Conservation (phyloP, 164 flowering plant species). For the Vitis labrusca region DNA sequence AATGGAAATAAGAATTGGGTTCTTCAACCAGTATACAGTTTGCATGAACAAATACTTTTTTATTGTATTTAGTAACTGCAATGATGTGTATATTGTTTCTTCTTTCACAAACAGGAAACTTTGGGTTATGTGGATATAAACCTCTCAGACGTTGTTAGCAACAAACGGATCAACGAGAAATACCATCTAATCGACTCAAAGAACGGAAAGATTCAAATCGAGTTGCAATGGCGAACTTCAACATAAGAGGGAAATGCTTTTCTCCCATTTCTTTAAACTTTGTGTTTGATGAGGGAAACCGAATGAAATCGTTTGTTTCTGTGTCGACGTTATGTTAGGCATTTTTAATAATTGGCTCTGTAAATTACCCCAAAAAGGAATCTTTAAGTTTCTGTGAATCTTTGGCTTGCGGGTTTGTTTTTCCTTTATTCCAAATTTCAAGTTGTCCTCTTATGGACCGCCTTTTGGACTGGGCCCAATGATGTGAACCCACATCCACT, state of each 20-base stretch:
- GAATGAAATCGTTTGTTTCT: neutral
- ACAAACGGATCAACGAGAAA: constrained; percentile 81
- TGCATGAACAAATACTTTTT: neutral
- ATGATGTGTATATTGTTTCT: neutral
- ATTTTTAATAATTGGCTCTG: too few relatives aligned
- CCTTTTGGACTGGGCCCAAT: too few relatives aligned
- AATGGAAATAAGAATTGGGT: too few relatives aligned
- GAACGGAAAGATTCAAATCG: constrained; percentile 82
- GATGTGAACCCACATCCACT: too few relatives aligned
- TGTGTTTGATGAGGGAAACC: neutral
- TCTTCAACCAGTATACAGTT: neutral
- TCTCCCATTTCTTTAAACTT: neutral
- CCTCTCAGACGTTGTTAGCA: constrained; percentile 74
- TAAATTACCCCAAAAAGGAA: too few relatives aligned
- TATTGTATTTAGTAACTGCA: neutral
- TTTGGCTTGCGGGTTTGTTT: too few relatives aligned
- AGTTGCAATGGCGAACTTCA: constrained; percentile 87
- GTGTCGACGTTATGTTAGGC: too few relatives aligned
- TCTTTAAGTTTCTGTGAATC: too few relatives aligned
- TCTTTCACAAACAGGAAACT: constrained; percentile 46
- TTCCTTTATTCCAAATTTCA: too few relatives aligned
- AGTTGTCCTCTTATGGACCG: too few relatives aligned
- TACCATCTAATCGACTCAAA: constrained; percentile 91
- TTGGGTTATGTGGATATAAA: constrained; percentile 76
- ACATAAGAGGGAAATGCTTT: constrained; percentile 9